phyloP scores from a whole-genome alignment of 345 rosid genomes.

The Odontarrhena argentea region DNA sequence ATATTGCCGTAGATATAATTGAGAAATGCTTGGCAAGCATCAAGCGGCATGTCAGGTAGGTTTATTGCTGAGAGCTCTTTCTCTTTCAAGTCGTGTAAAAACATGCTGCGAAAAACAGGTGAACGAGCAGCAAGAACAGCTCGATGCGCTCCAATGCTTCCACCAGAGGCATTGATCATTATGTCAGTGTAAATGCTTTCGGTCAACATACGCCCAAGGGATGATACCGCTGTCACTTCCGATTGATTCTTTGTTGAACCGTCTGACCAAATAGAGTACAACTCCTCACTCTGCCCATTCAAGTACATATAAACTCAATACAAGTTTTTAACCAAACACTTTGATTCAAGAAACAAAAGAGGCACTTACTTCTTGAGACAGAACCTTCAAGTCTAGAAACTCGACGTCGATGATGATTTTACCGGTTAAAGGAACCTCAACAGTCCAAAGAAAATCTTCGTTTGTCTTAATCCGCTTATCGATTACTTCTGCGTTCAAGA shows the following conservation, averaged over 20 bases:
- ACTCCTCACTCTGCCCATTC: slow-evolving; percentile 64
- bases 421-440: slow-evolving; percentile 81
- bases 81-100: slow-evolving; percentile 84
- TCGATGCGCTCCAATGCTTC: slow-evolving; percentile 88
- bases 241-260: slow-evolving; percentile 53
- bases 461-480: slow-evolving; percentile 75
- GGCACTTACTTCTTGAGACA: slow-evolving; percentile 64
- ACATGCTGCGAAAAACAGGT: slow-evolving; percentile 89
- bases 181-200: slow-evolving; percentile 87
- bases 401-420: slow-evolving; percentile 90
- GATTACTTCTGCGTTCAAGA: slow-evolving; percentile 55
- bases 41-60: slow-evolving; percentile 79
- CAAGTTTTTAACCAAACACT: neutral
- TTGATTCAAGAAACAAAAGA: slow-evolving; percentile 3
- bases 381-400: slow-evolving; percentile 77
- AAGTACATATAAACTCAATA: neutral
- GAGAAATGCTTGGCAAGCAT: slow-evolving; percentile 79
- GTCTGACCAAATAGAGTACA: slow-evolving; percentile 79
- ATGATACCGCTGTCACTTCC: slow-evolving; percentile 58
- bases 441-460: slow-evolving; percentile 81
- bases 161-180: slow-evolving; percentile 66
- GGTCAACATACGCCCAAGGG: slow-evolving; percentile 77
- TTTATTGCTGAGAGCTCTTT: slow-evolving; percentile 74
- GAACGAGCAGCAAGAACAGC: slow-evolving; percentile 91
- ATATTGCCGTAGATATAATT: slow-evolving; percentile 81